Conservation (phyloP, 495 filamentous ascomycete genomes). For the Aspergillus baeticus region DNA sequence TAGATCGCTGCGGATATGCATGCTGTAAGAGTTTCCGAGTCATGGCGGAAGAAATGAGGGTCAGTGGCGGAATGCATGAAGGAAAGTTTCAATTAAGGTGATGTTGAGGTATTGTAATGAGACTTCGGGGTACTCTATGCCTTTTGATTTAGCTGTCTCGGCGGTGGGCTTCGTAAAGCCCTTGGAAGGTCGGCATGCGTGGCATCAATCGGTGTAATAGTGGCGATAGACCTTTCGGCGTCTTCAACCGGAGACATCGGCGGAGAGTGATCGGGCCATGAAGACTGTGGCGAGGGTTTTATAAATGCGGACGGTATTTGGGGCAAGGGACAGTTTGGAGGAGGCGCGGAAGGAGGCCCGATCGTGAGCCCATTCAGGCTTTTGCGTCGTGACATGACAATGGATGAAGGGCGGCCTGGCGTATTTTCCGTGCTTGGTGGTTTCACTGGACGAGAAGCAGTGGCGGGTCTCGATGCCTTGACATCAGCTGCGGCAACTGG, state of each 20-base stretch:
- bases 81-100: too few relatives aligned
- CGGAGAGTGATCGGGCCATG: background rate
- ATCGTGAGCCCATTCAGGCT: conserved; percentile 58
- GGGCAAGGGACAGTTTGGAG: conserved; percentile 62
- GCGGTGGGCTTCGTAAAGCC: background rate
- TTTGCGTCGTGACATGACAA: conserved; percentile 37
- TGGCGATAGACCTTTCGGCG: background rate
- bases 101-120: background rate
- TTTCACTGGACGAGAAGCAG: background rate
- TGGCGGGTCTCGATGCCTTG: background rate
- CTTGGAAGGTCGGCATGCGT: background rate
- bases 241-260: conserved; percentile 7
- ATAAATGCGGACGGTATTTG: conserved; percentile 49
- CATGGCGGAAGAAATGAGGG: background rate
- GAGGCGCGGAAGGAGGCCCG: conserved; percentile 61
- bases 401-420: background rate
- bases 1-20: conserved; percentile 8
- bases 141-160: background rate
- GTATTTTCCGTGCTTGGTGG: background rate
- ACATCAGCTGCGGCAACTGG: background rate
- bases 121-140: background rate
- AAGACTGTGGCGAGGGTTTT: conserved; percentile 1
- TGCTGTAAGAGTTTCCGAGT: conserved; percentile 1
- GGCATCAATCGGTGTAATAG: background rate
- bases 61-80: background rate